Percentiles rank a stretch among this genome's conserved stretches.
These are phyloP conservation scores for Podospora pseudocomata DNA, from an alignment of 495 filamentous ascomycete species.

Conservation along the genomic window DNA sequence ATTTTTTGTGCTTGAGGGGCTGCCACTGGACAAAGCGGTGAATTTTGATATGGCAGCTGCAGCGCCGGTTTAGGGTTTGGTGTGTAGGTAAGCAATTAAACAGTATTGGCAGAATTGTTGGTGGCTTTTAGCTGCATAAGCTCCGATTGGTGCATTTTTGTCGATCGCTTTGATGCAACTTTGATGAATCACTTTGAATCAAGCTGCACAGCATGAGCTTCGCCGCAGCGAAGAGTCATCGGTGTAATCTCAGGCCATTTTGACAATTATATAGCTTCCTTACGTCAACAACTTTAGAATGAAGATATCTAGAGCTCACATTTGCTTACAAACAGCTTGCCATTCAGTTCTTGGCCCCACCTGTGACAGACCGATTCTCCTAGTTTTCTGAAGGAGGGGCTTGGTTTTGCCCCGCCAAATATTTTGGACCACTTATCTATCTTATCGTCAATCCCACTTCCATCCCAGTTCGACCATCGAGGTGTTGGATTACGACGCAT, in stretches of 20 bases:
- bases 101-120: conserved; percentile 1
- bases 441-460: conserved; percentile 18
- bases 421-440: conserved; percentile 5
- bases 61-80: conserved; percentile 31
- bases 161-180: neutral
- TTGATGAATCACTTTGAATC: conserved; percentile 4
- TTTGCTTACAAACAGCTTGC: neutral
- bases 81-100: conserved; percentile 11
- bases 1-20: conserved; percentile 35
- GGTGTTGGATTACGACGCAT: conserved; percentile 17
- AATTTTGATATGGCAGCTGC: conserved; percentile 17
- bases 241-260: conserved; percentile 1
- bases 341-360: neutral
- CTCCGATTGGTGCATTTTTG: conserved; percentile 3
- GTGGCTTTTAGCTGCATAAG: neutral
- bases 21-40: conserved; percentile 14
- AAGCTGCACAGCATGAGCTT: neutral
- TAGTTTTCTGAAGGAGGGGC: neutral
- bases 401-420: conserved; percentile 16
- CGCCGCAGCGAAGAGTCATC: neutral
- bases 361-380: neutral
- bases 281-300: neutral
- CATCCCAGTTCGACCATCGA: conserved; percentile 15
- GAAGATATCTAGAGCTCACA: neutral
- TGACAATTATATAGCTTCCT: neutral